phyloP scores from a whole-genome alignment of 208 protist species.

The Leptomonas seymouri region DNA sequence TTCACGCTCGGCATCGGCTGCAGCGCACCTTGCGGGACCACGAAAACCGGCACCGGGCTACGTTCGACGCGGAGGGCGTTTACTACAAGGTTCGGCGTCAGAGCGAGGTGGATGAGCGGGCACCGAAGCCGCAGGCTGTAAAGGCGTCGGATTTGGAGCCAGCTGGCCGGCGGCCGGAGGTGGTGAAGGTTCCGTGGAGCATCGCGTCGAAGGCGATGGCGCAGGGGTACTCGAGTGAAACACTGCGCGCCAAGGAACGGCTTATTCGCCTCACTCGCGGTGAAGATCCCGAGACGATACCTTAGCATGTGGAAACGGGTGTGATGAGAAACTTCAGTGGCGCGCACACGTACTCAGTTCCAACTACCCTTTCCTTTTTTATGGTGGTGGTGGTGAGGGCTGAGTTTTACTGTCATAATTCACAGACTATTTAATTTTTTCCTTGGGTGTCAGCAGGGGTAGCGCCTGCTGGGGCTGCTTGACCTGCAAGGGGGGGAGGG shows the following conservation, averaged over 20 bases:
- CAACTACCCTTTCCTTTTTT: background rate
- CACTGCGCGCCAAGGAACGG: constrained; percentile 82
- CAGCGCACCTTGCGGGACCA: constrained; percentile 69
- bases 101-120: constrained; percentile 54
- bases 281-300: constrained; percentile 84
- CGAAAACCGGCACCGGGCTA: constrained; percentile 76
- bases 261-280: constrained; percentile 84
- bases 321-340: background rate
- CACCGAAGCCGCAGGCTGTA: constrained; percentile 60
- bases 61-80: constrained; percentile 88
- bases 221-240: constrained; percentile 72
- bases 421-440: no score
- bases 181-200: constrained; percentile 89
- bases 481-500: no score
- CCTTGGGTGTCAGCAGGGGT: no score
- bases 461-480: no score
- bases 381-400: no score
- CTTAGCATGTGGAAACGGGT: constrained; percentile 33
- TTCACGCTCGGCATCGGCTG: constrained; percentile 67
- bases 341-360: no score
- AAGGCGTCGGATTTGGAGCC: constrained; percentile 60
- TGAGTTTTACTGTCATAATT: no score
- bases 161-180: constrained; percentile 31
- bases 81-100: constrained; percentile 82
- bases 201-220: constrained; percentile 69